Percentiles rank a stretch among this genome's conserved stretches.
phyloP scores from a whole-genome alignment of 148 eudicot genomes.

The Arctostaphylos glauca region DNA sequence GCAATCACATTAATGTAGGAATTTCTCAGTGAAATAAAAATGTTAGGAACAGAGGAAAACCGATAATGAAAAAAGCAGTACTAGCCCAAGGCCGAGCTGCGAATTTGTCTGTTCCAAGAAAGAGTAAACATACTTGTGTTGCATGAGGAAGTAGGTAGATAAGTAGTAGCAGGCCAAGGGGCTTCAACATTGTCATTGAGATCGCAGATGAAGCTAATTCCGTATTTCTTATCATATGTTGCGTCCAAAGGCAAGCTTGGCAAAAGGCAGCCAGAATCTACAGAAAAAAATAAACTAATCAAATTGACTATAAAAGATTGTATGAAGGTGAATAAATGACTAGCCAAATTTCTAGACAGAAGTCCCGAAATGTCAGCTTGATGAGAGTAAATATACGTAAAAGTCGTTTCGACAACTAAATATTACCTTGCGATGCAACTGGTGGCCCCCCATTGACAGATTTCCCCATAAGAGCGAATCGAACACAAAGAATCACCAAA shows the following conservation, averaged over 20 bases:
- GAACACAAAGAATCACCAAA: slow-evolving; percentile 3
- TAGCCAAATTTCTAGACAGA: neutral
- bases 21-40: too few relatives aligned
- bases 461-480: neutral
- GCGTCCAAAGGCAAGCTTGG: slow-evolving; percentile 42
- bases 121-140: slow-evolving; percentile 20
- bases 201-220: slow-evolving; percentile 36
- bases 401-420: neutral
- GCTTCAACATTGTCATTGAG: slow-evolving; percentile 37
- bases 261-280: slow-evolving; percentile 40
- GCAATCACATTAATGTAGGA: too few relatives aligned
- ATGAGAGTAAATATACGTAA: neutral
- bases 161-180: slow-evolving; percentile 33
- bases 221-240: slow-evolving; percentile 31
- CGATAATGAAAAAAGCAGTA: too few relatives aligned
- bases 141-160: slow-evolving; percentile 17
- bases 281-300: neutral
- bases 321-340: neutral
- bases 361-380: neutral
- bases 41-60: too few relatives aligned
- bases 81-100: too few relatives aligned
- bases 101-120: too few relatives aligned
- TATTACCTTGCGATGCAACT: slow-evolving; percentile 36
- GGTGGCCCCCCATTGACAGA: slow-evolving; percentile 2
- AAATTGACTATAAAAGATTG: neutral